Evolutionary conservation across 768 basidiomycete genomes (phyloP).

Genomic region (Clathrus columnatus): DNA sequence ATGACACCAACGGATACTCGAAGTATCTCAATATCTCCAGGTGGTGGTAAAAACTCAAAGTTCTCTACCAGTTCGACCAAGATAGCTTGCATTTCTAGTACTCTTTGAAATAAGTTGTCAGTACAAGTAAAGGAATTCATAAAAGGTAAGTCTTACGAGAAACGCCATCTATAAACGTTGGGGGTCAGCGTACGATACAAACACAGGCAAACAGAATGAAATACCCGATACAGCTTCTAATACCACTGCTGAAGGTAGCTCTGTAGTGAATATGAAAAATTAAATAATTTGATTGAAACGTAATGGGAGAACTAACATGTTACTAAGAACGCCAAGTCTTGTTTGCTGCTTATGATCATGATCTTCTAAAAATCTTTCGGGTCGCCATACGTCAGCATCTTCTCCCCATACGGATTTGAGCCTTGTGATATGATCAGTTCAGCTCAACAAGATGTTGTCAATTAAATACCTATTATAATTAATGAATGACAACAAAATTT

Average conservation of each 20-base stretch:
- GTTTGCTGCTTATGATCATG: slow-evolving; percentile 12
- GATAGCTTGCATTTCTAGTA: slow-evolving; percentile 28
- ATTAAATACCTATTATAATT: slow-evolving; percentile 42
- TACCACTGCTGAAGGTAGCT: slow-evolving; percentile 4
- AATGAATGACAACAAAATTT: slow-evolving; percentile 43
- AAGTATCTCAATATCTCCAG: slow-evolving; percentile 22
- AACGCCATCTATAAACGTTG: slow-evolving; percentile 11
- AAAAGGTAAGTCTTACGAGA: slow-evolving; percentile 10
- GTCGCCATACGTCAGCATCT: slow-evolving; percentile 19
- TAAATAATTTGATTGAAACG: not conserved
- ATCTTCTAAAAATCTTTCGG: slow-evolving; percentile 14
- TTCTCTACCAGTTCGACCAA: slow-evolving; percentile 27
- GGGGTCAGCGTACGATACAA: not conserved
- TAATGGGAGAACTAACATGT: slow-evolving; percentile 12
- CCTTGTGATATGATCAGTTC: slow-evolving; percentile 1
- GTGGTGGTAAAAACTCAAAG: slow-evolving; percentile 26
- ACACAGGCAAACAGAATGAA: too few species aligned
- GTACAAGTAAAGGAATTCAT: not conserved
- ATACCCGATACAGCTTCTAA: slow-evolving; percentile 4
- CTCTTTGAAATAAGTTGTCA: slow-evolving; percentile 7
- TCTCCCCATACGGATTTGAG: slow-evolving; percentile 17
- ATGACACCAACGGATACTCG: slow-evolving; percentile 25
- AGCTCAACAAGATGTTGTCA: not conserved
- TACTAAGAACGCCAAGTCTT: slow-evolving; percentile 15
- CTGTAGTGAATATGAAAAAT: not conserved